Base-by-base conservation (phyloP, 2,329 filamentous ascomycete genomes). In the Trichoderma asperellum region DNA sequence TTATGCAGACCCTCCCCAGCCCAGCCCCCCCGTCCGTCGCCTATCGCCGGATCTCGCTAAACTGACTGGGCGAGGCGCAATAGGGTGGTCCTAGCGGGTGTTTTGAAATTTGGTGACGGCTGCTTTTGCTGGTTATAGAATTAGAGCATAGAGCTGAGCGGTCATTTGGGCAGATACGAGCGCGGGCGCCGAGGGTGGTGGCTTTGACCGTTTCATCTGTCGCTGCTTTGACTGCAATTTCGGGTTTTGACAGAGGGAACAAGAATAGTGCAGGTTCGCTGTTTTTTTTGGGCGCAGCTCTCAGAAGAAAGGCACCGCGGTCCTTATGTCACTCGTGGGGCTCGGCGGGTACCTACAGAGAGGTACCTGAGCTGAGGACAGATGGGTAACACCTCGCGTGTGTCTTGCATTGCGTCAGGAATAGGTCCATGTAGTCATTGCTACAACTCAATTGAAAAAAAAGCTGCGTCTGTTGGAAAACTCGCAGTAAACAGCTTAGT, bases 301-400 rank as follows among this genome's bases (percentile, higher is more conserved):
- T 52, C 61, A 16, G 21, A 29, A 34, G 24, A 40, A 14, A 65
- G 21, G 34, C 24, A 49, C 61, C 43, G 18, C 32, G 59, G 43
- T 5, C 29, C 27, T 53, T 16, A 56, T 53, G 61, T 65, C 61
- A 65, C 61, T 21, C 61, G 49, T 37, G 49, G 49, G 61, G 61
- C 61, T 37, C 18, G n/a, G 12, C 47, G 10, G 21, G 21, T 37
- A 63, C 60, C 14, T 34, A 18, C 40, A 43, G 16, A 4, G 32
- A 37, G 5, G 16, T 6, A 53, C 6, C n/a, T 32, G 24, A 14
- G 16, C 21, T 11, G 2, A 2, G 16, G 40, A 2, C 40, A 14
- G 37, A n/a, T n/a, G 37, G 40, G 40, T 18, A 43, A 8, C 18
- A 8, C 40, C 40, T 43, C 40, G 40, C 18, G n/a, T 43, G 7